phyloP scores from a whole-genome alignment of 2,329 filamentous ascomycete genomes.

The Diaporthe sp. region DNA sequence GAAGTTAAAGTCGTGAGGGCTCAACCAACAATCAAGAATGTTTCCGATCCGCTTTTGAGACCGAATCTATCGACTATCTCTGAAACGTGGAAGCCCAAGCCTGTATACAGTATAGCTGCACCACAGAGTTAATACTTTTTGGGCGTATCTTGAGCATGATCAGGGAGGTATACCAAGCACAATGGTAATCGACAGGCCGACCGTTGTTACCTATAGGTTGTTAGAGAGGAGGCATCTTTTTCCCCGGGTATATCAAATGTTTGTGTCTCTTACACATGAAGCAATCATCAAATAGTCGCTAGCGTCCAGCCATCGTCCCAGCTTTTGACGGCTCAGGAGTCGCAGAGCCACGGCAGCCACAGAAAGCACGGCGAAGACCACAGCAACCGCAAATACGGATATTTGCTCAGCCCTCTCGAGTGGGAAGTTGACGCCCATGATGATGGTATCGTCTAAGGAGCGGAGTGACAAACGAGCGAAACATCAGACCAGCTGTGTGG shows the following conservation, averaged over 20 bases:
- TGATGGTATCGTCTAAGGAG: neutral
- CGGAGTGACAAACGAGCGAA: constrained; percentile 10
- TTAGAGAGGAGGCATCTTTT: neutral
- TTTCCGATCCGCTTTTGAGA: neutral
- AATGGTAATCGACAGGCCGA: constrained; percentile 13
- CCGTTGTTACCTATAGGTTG: neutral
- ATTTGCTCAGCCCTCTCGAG: constrained; percentile 15
- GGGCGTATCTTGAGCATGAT: too few species aligned
- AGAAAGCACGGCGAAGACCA: constrained; percentile 4
- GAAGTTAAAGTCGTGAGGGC: neutral
- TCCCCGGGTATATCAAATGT: neutral
- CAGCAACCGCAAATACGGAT: constrained; percentile 8
- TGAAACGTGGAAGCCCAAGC: constrained; percentile 27
- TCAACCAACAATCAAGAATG: constrained; percentile 5
- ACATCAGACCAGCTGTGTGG: constrained; percentile 28
- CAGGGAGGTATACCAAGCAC: neutral
- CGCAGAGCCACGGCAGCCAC: constrained; percentile 18
- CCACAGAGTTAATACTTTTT: neutral
- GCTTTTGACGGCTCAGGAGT: constrained; percentile 26
- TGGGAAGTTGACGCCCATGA: constrained; percentile 18
- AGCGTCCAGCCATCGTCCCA: constrained; percentile 22
- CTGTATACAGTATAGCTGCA: constrained; percentile 22
- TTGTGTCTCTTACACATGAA: constrained; percentile 12
- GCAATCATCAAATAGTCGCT: constrained; percentile 33
- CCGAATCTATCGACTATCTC: constrained; percentile 28